These are phyloP conservation scores for Russula brevipes DNA, from an alignment of 768 basidiomycete species.

Conservation along the genomic window DNA sequence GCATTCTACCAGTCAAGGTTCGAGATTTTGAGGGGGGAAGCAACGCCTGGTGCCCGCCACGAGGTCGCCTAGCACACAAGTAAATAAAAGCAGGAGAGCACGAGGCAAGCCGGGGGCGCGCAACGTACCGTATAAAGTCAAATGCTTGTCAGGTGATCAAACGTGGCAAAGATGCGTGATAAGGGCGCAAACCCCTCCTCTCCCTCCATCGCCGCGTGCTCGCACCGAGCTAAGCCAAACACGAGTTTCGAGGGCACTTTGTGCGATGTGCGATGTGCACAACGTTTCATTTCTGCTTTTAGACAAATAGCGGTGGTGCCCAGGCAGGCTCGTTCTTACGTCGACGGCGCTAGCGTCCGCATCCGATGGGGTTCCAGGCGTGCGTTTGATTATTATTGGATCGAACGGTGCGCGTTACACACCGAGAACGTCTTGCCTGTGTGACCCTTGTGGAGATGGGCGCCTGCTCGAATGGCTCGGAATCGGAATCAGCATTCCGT, in stretches of 20 bases:
- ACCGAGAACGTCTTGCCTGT: conserved; percentile 15
- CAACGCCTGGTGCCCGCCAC: conserved; percentile 11
- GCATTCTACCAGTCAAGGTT: not conserved
- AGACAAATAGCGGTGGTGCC: not conserved
- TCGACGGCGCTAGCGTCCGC: conserved; percentile 6
- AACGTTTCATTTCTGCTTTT: conserved; percentile 5
- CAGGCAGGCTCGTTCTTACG: conserved; percentile 8
- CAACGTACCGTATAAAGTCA: conserved; percentile 12
- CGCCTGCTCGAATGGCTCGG: conserved; percentile 5
- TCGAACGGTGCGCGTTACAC: conserved; percentile 12
- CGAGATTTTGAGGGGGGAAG: not conserved
- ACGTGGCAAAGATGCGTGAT: not conserved
- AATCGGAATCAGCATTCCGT: not conserved
- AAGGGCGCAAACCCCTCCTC: not conserved
- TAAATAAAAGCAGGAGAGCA: conserved; percentile 9
- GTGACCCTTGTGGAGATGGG: conserved; percentile 10
- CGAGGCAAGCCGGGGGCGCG: conserved; percentile 3
- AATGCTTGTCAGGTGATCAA: conserved; percentile 19
- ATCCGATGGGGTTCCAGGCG: conserved; percentile 15
- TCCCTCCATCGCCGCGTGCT: not conserved
- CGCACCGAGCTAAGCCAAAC: conserved; percentile 9
- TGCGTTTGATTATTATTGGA: conserved; percentile 9
- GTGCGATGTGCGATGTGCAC: not conserved
- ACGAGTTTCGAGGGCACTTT: not conserved
- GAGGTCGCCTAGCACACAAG: conserved; percentile 9